Evolutionary conservation across 306 rosid genomes (phyloP).

Genomic region (Acacia acuminata): DNA sequence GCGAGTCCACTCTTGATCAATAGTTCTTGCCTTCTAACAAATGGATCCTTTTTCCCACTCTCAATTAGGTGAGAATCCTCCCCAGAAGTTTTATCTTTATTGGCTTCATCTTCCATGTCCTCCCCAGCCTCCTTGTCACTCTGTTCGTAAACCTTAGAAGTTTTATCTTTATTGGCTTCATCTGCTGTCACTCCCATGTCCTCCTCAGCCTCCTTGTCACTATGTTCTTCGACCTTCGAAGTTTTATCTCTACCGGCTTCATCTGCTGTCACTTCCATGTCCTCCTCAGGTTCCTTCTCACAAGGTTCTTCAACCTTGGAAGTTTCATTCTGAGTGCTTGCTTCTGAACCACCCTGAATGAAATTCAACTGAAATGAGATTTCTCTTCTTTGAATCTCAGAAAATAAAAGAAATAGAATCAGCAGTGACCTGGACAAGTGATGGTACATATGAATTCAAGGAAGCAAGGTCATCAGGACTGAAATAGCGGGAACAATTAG

Average conservation of each 20-base stretch:
- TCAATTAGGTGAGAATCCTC: conserved; percentile 55
- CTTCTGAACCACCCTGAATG: conserved; percentile 55
- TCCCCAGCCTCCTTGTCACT: conserved; percentile 48
- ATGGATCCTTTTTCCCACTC: conserved; percentile 91
- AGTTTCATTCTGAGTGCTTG: conserved; percentile 38
- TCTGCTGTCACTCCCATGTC: conserved; percentile 37
- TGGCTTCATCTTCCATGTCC: conserved; percentile 44
- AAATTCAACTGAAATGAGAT: conserved; percentile 26
- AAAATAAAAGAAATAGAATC: neutral
- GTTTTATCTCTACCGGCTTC: conserved; percentile 41
- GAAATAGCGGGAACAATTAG: conserved; percentile 80
- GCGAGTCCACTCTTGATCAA: conserved; percentile 92
- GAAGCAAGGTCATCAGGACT: conserved; percentile 80
- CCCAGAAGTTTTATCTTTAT: conserved; percentile 37
- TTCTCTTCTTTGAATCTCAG: conserved; percentile 8
- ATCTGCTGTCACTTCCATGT: conserved; percentile 31
- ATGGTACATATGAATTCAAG: conserved; percentile 70
- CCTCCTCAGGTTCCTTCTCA: conserved; percentile 51
- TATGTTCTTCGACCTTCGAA: conserved; percentile 37
- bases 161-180: conserved; percentile 41
- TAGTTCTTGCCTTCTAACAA: conserved; percentile 82
- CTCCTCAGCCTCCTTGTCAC: conserved; percentile 48
- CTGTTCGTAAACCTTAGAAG: conserved; percentile 37
- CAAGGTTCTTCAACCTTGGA: conserved; percentile 37
- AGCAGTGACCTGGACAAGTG: conserved; percentile 70